Evolutionary conservation across 495 filamentous ascomycete species (phyloP).

Genomic region (Pseudoneurospora amorphoporcata): DNA sequence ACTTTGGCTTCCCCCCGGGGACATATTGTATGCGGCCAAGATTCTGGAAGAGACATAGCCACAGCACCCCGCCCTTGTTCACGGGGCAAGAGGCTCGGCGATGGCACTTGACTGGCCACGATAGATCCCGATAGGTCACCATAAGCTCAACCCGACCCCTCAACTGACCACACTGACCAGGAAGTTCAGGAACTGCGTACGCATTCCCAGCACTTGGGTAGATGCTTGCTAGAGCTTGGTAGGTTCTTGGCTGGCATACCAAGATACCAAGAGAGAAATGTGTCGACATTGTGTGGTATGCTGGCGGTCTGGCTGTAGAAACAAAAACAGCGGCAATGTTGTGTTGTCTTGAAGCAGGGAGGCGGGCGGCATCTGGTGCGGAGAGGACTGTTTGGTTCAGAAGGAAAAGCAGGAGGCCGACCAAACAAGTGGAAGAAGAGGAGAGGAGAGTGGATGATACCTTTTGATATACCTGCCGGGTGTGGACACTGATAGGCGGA

Average conservation of each 20-base stretch:
- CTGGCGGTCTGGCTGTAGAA: neutral
- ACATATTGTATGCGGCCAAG: neutral
- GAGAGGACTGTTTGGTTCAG: neutral
- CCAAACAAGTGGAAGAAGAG: neutral
- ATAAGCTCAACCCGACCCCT: neutral
- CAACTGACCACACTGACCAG: neutral
- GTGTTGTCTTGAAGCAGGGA: neutral
- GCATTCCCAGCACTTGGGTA: neutral
- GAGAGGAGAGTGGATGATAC: neutral
- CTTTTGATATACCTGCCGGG: neutral
- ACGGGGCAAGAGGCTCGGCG: neutral
- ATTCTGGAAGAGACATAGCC: neutral
- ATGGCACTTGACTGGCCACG: neutral
- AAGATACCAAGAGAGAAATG: neutral
- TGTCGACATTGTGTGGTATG: neutral
- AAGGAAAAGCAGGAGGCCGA: neutral
- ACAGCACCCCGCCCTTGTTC: neutral
- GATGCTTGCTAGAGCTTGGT: neutral
- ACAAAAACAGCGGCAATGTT: neutral
- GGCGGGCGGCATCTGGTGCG: neutral
- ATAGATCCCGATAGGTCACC: neutral
- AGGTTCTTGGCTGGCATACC: neutral
- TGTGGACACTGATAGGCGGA: neutral
- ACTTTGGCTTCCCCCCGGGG: neutral
- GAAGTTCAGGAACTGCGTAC: neutral